Conservation (phyloP, 164 flowering plant species). For the Santalum album region DNA sequence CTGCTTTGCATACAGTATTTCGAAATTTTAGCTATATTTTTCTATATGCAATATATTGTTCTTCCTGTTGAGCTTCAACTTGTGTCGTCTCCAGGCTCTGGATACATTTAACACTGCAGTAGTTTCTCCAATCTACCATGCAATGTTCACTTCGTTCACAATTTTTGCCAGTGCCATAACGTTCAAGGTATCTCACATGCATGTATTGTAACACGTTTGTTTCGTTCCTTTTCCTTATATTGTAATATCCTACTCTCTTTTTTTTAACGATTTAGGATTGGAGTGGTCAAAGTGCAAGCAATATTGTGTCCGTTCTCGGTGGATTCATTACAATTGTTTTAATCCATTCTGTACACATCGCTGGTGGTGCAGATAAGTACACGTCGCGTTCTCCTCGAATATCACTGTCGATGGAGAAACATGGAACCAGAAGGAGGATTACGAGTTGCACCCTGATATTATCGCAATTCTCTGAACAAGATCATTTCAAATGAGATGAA, state of each 20-base stretch:
- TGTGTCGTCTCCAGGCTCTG: slow-evolving; percentile 52
- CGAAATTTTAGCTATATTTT: no score
- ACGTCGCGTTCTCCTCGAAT: slow-evolving; percentile 66
- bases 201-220: not conserved
- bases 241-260: not conserved
- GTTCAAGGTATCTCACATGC: slow-evolving; percentile 65
- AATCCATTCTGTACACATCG: not conserved
- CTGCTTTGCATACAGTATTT: no score
- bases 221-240: not conserved
- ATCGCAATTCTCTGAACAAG: slow-evolving; percentile 48
- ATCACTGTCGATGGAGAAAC: slow-evolving; percentile 56
- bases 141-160: slow-evolving; percentile 83
- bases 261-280: slow-evolving; percentile 86
- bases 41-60: not conserved
- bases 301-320: slow-evolving; percentile 72
- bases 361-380: slow-evolving; percentile 53
- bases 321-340: slow-evolving; percentile 81
- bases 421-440: slow-evolving; percentile 72
- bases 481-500: slow-evolving; percentile 45
- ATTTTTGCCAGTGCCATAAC: slow-evolving; percentile 91
- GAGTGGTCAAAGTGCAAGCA: slow-evolving; percentile 84
- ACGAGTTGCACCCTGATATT: slow-evolving; percentile 40
- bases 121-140: slow-evolving; percentile 94
- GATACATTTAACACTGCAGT: slow-evolving; percentile 81
- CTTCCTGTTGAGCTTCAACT: not conserved